Base-by-base conservation (phyloP, 495 filamentous ascomycete species). In the Bacidia rubella region DNA sequence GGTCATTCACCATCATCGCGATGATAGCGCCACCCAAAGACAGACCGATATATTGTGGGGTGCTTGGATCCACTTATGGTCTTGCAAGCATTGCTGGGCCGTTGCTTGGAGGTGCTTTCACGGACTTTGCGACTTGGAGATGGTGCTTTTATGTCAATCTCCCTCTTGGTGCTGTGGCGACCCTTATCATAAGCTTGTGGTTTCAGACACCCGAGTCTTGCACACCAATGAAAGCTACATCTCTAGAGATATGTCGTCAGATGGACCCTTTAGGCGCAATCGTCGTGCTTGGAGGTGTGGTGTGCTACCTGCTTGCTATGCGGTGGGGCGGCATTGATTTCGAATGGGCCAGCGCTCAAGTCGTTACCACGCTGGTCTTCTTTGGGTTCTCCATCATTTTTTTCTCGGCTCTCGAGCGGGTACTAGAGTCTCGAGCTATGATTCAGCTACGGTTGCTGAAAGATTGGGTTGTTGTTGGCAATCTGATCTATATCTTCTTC, bases 91-190 rank as follows among this genome's bases (percentile, higher is more conserved):
- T 85, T 35, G 73, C 77, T 11, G 84, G 84, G 7, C 85, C 85
- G 1, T 64, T 89, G 0, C 64, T 80, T 1, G 78, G 78, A 11
- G 78, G 78, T 3, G 70, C 67, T 2, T 77, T 81, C 50, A 79
- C 75, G 0, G 68, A 74, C 23, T 65, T 74, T n/a, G 64, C 78
- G 3, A 75, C 77, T 1, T 93, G 87, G 87, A 68, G 87, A 49
- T 90, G 86, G 86, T 90, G 85, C 59, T 89, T 92, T 65, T 88
- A 78, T 35, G 29, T 35, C 74, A 9, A 68, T 80, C 53, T 51
- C 45, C 17, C 19, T 27, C 11, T 32, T 12, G 29, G n/a, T 11
- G 25, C 17, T 50, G 22, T 15, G 15, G 4, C 25, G 15, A 9
- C n/a, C 2, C 4, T 21, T 9, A 12, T 47, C 17, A 29, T 46